These are phyloP conservation scores for Lathyrus tuberosus DNA, from an alignment of 306 rosid genomes.

Conservation along the genomic window DNA sequence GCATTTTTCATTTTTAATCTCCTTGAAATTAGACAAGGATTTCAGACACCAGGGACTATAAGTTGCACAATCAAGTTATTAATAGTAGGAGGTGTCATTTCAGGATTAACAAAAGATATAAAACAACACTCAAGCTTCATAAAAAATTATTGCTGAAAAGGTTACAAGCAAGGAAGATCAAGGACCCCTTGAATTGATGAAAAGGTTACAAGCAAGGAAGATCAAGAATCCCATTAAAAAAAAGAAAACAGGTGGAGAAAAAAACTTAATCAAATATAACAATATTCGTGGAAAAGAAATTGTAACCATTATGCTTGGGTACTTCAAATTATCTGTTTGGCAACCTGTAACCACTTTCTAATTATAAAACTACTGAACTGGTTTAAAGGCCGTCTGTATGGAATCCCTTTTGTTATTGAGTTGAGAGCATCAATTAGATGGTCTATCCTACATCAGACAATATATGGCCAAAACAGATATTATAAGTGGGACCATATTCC, in stretches of 20 bases:
- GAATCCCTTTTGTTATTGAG: conserved; percentile 22
- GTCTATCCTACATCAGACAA: background rate
- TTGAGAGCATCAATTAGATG: background rate
- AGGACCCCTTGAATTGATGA: background rate
- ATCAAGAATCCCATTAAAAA: background rate
- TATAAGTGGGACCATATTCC: no score
- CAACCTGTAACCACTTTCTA: background rate
- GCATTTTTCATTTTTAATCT: background rate
- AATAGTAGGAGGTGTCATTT: background rate
- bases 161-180: conserved; percentile 27
- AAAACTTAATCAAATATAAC: background rate
- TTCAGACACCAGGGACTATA: conserved; percentile 18
- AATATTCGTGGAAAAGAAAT: background rate
- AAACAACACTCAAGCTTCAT: conserved; percentile 10
- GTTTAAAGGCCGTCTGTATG: background rate
- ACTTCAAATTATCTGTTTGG: background rate
- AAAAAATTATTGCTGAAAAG: conserved; percentile 10
- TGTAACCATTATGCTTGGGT: background rate
- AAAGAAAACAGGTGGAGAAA: conserved; percentile 2
- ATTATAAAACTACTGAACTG: conserved; percentile 1
- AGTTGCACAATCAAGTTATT: conserved; percentile 19
- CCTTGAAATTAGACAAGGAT: conserved; percentile 25
- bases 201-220: conserved; percentile 21
- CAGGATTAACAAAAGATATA: conserved; percentile 19
- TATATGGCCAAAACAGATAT: no score